Base-by-base conservation (phyloP, 306 rosid genomes). In the Prunus mongolica region DNA sequence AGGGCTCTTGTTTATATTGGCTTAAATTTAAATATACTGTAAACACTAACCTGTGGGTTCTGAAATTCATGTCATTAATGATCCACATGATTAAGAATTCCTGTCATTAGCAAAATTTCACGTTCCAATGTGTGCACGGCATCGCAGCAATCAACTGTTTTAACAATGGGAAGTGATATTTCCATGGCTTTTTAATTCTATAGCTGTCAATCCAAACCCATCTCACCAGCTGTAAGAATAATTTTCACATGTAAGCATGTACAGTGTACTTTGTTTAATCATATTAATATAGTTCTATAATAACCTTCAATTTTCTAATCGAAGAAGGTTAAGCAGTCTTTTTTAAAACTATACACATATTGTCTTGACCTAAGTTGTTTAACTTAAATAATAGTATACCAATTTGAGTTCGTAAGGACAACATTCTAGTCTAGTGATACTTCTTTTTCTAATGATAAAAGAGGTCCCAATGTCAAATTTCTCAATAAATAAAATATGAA, bases 401-500 rank as follows among this genome's bases (percentile, higher is more conserved):
- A 3, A 47, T 47, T 47, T 47, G 16, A 47, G 52, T 38, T 38
- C 2, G 0, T 38, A 38, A 38, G 9, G 9, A 2, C 44, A 38
- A 6, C 44, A 5, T 34, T 5, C 41, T 38, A 38, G 2, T 38
- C 9, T 1, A 38, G 9, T 2, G 44, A 7, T 38, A 38, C 9
- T 38, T 38, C 7, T 7, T 38, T 38, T 38, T 6, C 44, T 1
- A 38, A 38, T 6, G 44, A 6, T 6, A 38, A 38, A 38, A 38
- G 0, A 38, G 8, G 9, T 38, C 0, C 0, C 0, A 38, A 0
- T 0, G 2, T 38, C 0, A 8, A 38, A 38, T 0, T 38, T 2
- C 0, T 0, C 8, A 38, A 32, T 32, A 32, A 32, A 32, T 32
- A 32, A 32, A 32, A 32, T 32, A 32, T 1, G 44, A 38, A 38